A percentile compares a stretch with the other conserved stretches of the same genome.
Conservation (phyloP, 2,329 filamentous ascomycete genomes). For the Colletotrichum costaricense region DNA sequence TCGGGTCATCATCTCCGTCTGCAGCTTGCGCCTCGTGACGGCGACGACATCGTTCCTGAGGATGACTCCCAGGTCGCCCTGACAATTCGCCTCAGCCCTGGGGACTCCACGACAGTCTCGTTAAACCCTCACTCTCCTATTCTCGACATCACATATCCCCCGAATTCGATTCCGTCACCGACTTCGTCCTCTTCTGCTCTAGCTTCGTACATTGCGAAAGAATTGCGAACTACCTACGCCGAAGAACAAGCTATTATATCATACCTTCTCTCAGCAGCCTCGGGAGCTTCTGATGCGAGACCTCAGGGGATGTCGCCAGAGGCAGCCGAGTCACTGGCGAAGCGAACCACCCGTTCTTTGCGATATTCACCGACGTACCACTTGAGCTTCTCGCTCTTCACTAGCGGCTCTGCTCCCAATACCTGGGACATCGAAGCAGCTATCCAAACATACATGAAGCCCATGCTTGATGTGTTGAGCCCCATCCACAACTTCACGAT, state of each 20-base stretch:
- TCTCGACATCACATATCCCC: slow-evolving; percentile 82
- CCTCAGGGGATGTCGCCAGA: slow-evolving; percentile 61
- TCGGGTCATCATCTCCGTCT: slow-evolving; percentile 85
- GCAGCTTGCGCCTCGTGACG: slow-evolving; percentile 63
- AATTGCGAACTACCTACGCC: slow-evolving; percentile 81
- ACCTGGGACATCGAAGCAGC: slow-evolving; percentile 92
- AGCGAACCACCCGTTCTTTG: slow-evolving; percentile 84
- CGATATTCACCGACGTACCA: slow-evolving; percentile 96
- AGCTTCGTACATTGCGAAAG: slow-evolving; percentile 81
- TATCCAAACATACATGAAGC: slow-evolving; percentile 82
- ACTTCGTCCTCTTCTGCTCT: slow-evolving; percentile 79
- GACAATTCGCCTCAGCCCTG: slow-evolving; percentile 76
- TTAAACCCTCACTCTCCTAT: slow-evolving; percentile 77
- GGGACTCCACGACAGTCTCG: slow-evolving; percentile 68
- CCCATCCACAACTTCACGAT: slow-evolving; percentile 95
- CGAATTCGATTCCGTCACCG: slow-evolving; percentile 73
- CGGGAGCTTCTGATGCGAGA: slow-evolving; percentile 60
- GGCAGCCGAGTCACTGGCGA: slow-evolving; percentile 67
- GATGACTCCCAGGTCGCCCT: slow-evolving; percentile 69
- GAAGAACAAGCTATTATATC: slow-evolving; percentile 92
- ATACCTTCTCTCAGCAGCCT: slow-evolving; percentile 73
- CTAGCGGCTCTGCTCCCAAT: slow-evolving; percentile 79
- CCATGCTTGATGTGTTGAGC: slow-evolving; percentile 81
- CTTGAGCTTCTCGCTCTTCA: slow-evolving; percentile 94
- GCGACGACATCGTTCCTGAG: slow-evolving; percentile 44